phyloP scores from a whole-genome alignment of 768 basidiomycete species.

The Fomitopsis pulvina region DNA sequence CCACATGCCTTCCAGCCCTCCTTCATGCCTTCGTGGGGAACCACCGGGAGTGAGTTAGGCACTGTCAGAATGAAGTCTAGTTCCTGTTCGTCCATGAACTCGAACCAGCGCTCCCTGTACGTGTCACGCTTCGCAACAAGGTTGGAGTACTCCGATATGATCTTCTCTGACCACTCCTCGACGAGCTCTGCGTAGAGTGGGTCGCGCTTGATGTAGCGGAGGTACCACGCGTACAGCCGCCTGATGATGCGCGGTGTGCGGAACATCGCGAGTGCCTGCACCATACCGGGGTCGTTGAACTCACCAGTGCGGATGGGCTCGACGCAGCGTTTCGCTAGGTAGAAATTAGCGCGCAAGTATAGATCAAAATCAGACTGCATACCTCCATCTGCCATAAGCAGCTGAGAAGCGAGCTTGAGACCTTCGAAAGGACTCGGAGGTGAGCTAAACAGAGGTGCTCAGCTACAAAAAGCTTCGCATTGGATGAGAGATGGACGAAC shows the following conservation, averaged over 20 bases:
- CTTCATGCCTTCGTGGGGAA: constrained; percentile 29
- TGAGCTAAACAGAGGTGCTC: constrained; percentile 17
- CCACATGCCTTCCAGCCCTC: constrained; percentile 27
- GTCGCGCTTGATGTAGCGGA: constrained; percentile 18
- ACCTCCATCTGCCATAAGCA: constrained; percentile 21
- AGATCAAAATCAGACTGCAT: background rate
- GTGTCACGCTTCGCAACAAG: constrained; percentile 24
- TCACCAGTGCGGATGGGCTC: constrained; percentile 19
- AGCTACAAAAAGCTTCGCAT: background rate
- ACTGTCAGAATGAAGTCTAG: constrained; percentile 36
- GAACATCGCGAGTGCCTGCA: constrained; percentile 14
- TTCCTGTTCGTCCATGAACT: constrained; percentile 17
- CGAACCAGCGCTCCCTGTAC: constrained; percentile 22
- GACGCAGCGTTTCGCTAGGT: constrained; percentile 13
- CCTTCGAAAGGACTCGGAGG: constrained; percentile 22
- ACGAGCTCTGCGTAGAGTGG: constrained; percentile 19
- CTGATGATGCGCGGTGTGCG: constrained; percentile 20
- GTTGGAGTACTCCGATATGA: constrained; percentile 19
- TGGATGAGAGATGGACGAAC: constrained; percentile 17
- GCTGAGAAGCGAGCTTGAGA: constrained; percentile 15
- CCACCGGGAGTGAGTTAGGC: constrained; percentile 32
- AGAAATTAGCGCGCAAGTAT: background rate
- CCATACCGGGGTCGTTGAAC: constrained; percentile 19
- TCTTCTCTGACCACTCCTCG: constrained; percentile 21
- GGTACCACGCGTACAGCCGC: constrained; percentile 22